Base-by-base conservation (phyloP, 1,284 basidiomycete species). In the Wallemia hederae region DNA sequence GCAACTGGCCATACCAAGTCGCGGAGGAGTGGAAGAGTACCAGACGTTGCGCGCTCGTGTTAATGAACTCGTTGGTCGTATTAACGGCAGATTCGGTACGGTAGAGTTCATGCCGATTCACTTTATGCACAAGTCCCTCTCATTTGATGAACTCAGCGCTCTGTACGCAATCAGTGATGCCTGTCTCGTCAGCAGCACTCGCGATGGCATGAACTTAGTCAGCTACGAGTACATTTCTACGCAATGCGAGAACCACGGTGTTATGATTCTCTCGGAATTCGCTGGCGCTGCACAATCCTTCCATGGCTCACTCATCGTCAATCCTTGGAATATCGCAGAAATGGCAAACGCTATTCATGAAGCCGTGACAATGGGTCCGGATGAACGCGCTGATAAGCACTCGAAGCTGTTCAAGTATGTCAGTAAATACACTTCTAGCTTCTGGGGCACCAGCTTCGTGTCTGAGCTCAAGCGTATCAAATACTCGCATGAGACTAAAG, bases 201-300 rank as follows among this genome's bases (percentile, higher is more conserved):
- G 92, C 57, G 92, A 98, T 68, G 92, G 92, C 56, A 99, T 99
- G 94, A 99, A 99, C 72, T 74, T 99, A 89, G 89, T 97, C n/a
- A 94, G 91, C 11, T 98, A 98, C 73, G 94, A 98, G 71, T 98
- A 98, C 71, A 85, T 97, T 67, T 90, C 92, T 0, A 91, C 88
- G 67, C 94, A 98, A 69, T 80, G 87, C 66, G 80, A 84, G 60
- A 78, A 83, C 19, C 87, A 96, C 67, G 94, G 92, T 39, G 86
- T 87, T 14, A 90, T 98, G 85, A 92, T 98, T 68, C 77, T 98
- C 9, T 96, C 90, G 63, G 92, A 98, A 70, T 98, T 98, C 67
- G 91, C 94, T 0, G 94, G 92, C 58, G 92, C 94, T 1, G 92
- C 94, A 9, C 94, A 98, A 73, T 87, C 83, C 64, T 74, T 94